phyloP scores from a whole-genome alignment of 2,329 filamentous ascomycete species.

The Coniochaeta sp. region DNA sequence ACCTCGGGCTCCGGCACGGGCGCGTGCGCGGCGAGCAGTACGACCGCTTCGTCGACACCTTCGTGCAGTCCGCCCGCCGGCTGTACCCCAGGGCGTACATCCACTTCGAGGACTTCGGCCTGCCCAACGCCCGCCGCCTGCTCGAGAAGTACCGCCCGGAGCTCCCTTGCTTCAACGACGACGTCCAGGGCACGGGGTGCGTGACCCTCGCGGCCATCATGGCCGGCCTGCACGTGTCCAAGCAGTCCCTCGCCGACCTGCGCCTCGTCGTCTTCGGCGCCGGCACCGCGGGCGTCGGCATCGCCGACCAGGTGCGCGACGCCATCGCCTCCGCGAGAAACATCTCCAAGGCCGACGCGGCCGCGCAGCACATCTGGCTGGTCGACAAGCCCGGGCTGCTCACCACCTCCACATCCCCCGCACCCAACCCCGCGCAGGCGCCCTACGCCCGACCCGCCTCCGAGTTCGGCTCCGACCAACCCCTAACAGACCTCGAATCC shows the following conservation, averaged over 20 bases:
- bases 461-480: slow-evolving; percentile 55
- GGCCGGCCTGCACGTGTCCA: slow-evolving; percentile 63
- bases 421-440: slow-evolving; percentile 62
- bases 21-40: slow-evolving; percentile 66
- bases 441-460: slow-evolving; percentile 56
- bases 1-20: slow-evolving; percentile 64
- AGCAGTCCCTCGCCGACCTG: slow-evolving; percentile 59
- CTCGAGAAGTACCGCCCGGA: slow-evolving; percentile 67
- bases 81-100: slow-evolving; percentile 75
- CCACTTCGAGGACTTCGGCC: slow-evolving; percentile 85
- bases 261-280: slow-evolving; percentile 72
- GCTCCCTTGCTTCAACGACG: slow-evolving; percentile 84
- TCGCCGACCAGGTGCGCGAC: slow-evolving; percentile 77
- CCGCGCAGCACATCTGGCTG: slow-evolving; percentile 72
- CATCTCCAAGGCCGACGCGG: slow-evolving; percentile 67
- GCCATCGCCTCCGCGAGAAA: slow-evolving; percentile 64
- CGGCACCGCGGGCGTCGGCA: slow-evolving; percentile 76
- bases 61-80: slow-evolving; percentile 60
- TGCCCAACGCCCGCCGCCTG: slow-evolving; percentile 67
- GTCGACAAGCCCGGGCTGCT: slow-evolving; percentile 78
- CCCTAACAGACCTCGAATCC: slow-evolving; percentile 51
- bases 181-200: slow-evolving; percentile 83
- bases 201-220: slow-evolving; percentile 80
- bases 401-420: slow-evolving; percentile 35
- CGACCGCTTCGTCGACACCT: slow-evolving; percentile 68